These are phyloP conservation scores for Stenocarpella maydis DNA, from an alignment of 2,329 filamentous ascomycete genomes.

Conservation along the genomic window DNA sequence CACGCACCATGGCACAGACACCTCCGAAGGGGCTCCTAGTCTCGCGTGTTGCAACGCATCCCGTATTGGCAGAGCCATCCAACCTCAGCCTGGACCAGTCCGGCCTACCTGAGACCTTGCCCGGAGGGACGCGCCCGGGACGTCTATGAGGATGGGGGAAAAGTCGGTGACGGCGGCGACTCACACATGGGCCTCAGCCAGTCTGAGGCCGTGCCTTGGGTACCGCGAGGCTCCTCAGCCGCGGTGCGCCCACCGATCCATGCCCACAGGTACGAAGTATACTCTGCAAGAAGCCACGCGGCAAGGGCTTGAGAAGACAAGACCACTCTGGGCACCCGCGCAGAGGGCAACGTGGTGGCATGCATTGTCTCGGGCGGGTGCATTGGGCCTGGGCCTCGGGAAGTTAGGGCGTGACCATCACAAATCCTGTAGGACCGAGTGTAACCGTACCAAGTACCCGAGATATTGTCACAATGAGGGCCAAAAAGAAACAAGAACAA, in stretches of 20 bases:
- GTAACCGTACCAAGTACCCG: background rate
- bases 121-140: background rate
- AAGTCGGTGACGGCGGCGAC: background rate
- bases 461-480: background rate
- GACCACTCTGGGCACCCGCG: background rate
- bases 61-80: background rate
- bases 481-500: too few species aligned
- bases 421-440: background rate
- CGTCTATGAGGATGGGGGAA: background rate
- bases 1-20: background rate
- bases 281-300: conserved; percentile 3
- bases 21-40: background rate
- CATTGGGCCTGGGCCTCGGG: background rate
- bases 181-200: conserved; percentile 1
- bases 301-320: too few species aligned
- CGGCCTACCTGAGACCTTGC: background rate
- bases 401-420: background rate
- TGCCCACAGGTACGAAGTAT: background rate
- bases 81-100: background rate
- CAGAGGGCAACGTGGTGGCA: background rate
- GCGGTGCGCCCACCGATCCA: background rate
- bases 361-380: background rate
- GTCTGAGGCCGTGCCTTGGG: background rate
- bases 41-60: background rate
- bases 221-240: conserved; percentile 5